Percentiles rank a stretch among this genome's conserved stretches.
Conservation (phyloP, 202 grass and related monocot genomes). For the Carex arenaria region DNA sequence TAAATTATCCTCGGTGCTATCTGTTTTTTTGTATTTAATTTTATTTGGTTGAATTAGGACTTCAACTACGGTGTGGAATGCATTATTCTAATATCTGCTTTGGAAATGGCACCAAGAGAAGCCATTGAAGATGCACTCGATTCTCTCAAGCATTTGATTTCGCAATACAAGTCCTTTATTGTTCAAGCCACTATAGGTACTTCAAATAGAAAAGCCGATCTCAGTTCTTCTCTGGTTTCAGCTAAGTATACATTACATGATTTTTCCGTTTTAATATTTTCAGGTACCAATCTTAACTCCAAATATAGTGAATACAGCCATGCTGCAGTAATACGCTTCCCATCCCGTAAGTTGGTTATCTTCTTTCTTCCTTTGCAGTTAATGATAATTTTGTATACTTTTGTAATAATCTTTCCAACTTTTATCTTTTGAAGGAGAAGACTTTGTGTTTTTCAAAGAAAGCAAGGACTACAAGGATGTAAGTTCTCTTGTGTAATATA, state of each 20-base stretch:
- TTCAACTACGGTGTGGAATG: slow-evolving; percentile 87
- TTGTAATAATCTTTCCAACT: slow-evolving; percentile 3
- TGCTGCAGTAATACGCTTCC: slow-evolving; percentile 66
- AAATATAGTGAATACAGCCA: slow-evolving; percentile 49
- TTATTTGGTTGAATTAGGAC: slow-evolving; percentile 48
- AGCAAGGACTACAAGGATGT: slow-evolving; percentile 59
- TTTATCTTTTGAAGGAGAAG: slow-evolving; percentile 44
- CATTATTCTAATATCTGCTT: slow-evolving; percentile 63
- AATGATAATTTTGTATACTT: not conserved
- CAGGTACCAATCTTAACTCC: slow-evolving; percentile 46
- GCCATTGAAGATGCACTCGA: slow-evolving; percentile 55
- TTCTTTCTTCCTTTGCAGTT: not conserved
- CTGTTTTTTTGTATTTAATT: slow-evolving; percentile 10
- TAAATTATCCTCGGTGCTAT: not conserved
- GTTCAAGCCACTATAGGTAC: slow-evolving; percentile 83
- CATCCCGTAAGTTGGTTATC: slow-evolving; percentile 48
- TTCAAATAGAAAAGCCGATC: not conserved
- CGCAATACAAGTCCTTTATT: slow-evolving; percentile 50
- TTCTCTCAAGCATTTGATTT: slow-evolving; percentile 53
- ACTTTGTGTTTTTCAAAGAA: slow-evolving; percentile 61
- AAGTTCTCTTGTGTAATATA: slow-evolving; percentile 29
- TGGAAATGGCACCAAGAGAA: slow-evolving; percentile 40
- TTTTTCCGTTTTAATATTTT: slow-evolving; percentile 25
- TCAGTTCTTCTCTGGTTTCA: slow-evolving; percentile 1
- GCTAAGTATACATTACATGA: slow-evolving; percentile 11